Base-by-base conservation (phyloP, 1,284 basidiomycete genomes). In the Malassezia slooffiae region DNA sequence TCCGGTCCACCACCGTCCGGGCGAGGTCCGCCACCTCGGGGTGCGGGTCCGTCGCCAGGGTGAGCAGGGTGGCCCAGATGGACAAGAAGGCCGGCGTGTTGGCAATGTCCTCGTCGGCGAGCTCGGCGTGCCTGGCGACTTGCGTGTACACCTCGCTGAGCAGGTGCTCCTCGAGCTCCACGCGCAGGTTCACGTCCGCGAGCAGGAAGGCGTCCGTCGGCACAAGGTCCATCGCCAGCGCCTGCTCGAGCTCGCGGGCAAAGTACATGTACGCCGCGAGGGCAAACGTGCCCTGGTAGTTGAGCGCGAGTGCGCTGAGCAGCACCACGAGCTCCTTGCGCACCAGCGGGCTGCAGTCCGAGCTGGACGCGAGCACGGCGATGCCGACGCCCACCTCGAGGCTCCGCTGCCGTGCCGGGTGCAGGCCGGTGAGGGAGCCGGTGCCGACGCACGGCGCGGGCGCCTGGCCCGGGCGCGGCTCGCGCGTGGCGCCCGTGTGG, bases 221-320 rank as follows among this genome's bases (percentile, higher is more conserved):
- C 8, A 7, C 12, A 7, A 7, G 8, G 24, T 26, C 24, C 8
- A 26, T 26, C 24, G 36, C 22, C 33, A n/a, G 37, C 23, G 44
- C 38, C 19, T 47, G 17, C 28, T 47, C 43, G 46, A 47, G 27
- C 67, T 88, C 84, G 67, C 73, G 67, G 56, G 91, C 84, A 80
- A 85, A 87, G 72, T 90, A 89, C 20, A 87, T 73, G 87, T 91
- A 96, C 0, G 91, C 89, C 43, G 90, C 91, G 24, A 90, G 80
- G 35, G 91, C 85, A 59, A 96, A 89, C 74, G 88, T 88, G 9
- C 91, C 90, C 48, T 87, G 75, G 85, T 90, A 96, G 71, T 95
- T 89, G 66, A 87, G 84, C 12, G 91, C 89, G 17, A 97, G 75
- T 57, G 87, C 87, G 57, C 85, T 90, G 39, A 96, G 81, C 30